Percentiles rank a stretch among this genome's conserved stretches.
phyloP scores from a whole-genome alignment of 1,139 yeast genomes.

The Trichomonascaceae sp. region DNA sequence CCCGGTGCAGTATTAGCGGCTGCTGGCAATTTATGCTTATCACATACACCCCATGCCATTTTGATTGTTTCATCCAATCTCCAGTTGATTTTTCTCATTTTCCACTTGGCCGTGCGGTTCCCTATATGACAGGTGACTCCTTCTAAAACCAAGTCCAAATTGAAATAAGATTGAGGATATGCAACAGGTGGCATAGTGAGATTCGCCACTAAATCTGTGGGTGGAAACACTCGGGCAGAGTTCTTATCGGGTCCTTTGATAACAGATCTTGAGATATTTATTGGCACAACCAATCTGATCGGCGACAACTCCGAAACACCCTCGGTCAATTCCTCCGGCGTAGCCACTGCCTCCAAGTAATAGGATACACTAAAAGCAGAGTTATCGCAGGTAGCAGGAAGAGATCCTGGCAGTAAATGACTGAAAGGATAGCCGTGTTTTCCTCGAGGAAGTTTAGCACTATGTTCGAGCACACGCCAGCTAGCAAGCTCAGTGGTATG shows the following conservation, averaged over 20 bases:
- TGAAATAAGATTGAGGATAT: slow-evolving; percentile 80
- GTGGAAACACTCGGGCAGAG: slow-evolving; percentile 88
- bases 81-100: slow-evolving; percentile 87
- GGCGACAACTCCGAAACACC: neutral
- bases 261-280: slow-evolving; percentile 72
- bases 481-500: slow-evolving; percentile 61
- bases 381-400: slow-evolving; percentile 71
- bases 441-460: slow-evolving; percentile 51
- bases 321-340: slow-evolving; percentile 32
- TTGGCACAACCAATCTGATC: slow-evolving; percentile 36
- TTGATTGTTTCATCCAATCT: slow-evolving; percentile 77
- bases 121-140: slow-evolving; percentile 47
- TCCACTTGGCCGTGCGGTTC: slow-evolving; percentile 62
- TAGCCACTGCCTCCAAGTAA: slow-evolving; percentile 61
- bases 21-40: slow-evolving; percentile 11
- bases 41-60: slow-evolving; percentile 39
- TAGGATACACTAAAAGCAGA: slow-evolving; percentile 57
- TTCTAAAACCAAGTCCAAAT: slow-evolving; percentile 74
- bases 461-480: slow-evolving; percentile 74
- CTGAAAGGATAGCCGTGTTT: slow-evolving; percentile 89
- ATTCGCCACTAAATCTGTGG: slow-evolving; percentile 82
- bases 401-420: slow-evolving; percentile 82
- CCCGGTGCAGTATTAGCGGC: neutral
- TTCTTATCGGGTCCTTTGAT: slow-evolving; percentile 79
- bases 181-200: slow-evolving; percentile 84